phyloP scores from a whole-genome alignment of 106 monocot species.

The Apostasia shenzhenica region DNA sequence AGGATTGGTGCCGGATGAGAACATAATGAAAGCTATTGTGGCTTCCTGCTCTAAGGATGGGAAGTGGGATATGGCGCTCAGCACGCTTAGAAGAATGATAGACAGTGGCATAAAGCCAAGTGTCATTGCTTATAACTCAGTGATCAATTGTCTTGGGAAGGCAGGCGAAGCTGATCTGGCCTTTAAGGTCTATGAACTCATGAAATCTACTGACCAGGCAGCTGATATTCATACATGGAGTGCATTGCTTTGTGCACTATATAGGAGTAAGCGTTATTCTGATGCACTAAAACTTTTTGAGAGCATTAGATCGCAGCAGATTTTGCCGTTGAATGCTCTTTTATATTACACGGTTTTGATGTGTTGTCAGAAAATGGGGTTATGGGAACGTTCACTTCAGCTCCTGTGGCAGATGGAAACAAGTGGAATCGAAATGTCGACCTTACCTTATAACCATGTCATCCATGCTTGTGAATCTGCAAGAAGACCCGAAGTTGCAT shows the following conservation, averaged over 20 bases:
- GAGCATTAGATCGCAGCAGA: conserved; percentile 27
- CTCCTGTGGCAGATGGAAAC: conserved; percentile 87
- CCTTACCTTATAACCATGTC: conserved; percentile 72
- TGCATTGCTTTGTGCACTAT: conserved; percentile 71
- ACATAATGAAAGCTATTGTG: conserved; percentile 81
- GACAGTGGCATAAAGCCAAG: conserved; percentile 48
- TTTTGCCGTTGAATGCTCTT: conserved; percentile 34
- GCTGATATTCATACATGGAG: conserved; percentile 88
- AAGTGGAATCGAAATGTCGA: conserved; percentile 47
- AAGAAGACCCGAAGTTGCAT: conserved; percentile 69
- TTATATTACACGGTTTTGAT: conserved; percentile 70
- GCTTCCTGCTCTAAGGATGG: conserved; percentile 83
- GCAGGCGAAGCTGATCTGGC: conserved; percentile 62
- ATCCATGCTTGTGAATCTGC: conserved; percentile 75
- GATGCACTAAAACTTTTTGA: conserved; percentile 62
- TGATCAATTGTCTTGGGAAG: conserved; percentile 91
- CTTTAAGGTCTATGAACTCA: conserved; percentile 51
- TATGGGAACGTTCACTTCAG: conserved; percentile 80
- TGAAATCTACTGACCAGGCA: conserved; percentile 46
- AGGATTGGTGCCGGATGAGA: conserved; percentile 52
- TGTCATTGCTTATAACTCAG: conserved; percentile 63
- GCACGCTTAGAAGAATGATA: conserved; percentile 57
- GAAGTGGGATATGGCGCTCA: conserved; percentile 57
- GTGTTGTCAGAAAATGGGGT: conserved; percentile 72
- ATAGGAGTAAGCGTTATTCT: conserved; percentile 44